phyloP scores from a whole-genome alignment of 2,329 filamentous ascomycete genomes.

The Neoscytalidium dimidiatum region DNA sequence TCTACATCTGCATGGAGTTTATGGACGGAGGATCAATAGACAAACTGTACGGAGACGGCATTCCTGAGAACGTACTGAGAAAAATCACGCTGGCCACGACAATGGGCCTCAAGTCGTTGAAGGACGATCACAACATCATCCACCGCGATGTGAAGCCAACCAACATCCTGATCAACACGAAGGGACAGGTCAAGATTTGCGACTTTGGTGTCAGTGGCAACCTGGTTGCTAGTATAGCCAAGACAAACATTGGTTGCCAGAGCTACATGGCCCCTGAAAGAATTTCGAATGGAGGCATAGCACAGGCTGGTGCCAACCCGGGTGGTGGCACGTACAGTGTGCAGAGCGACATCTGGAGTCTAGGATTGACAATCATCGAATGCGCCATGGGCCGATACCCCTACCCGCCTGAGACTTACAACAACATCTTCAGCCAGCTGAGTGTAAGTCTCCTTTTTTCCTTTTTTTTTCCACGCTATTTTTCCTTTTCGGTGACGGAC shows the following conservation, averaged over 20 bases:
- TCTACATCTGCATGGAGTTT: conserved; percentile 99
- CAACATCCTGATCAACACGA: conserved; percentile 92
- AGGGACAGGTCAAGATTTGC: conserved; percentile 94
- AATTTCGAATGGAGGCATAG: conserved; percentile 83
- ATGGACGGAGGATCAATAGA: conserved; percentile 99
- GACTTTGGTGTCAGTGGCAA: conserved; percentile 98
- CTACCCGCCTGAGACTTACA: conserved; percentile 95
- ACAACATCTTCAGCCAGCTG: conserved; percentile 96
- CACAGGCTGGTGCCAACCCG: conserved; percentile 66
- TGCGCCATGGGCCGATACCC: conserved; percentile 93
- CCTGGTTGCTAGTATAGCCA: conserved; percentile 93
- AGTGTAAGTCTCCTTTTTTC: conserved; percentile 67
- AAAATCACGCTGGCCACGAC: conserved; percentile 91
- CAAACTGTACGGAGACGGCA: conserved; percentile 87
- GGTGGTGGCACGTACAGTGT: conserved; percentile 90
- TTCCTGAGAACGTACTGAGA: conserved; percentile 82
- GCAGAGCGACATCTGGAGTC: conserved; percentile 96
- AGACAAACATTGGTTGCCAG: conserved; percentile 98
- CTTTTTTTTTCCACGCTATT: too few species aligned
- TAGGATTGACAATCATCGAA: conserved; percentile 93
- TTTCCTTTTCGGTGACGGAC: not conserved
- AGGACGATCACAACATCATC: conserved; percentile 99
- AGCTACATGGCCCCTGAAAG: conserved; percentile 99
- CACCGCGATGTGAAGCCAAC: conserved; percentile 98
- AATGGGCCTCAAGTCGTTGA: conserved; percentile 87